Evolutionary conservation across 1,284 basidiomycete genomes (phyloP).

Genomic region (Ustilago sp.): DNA sequence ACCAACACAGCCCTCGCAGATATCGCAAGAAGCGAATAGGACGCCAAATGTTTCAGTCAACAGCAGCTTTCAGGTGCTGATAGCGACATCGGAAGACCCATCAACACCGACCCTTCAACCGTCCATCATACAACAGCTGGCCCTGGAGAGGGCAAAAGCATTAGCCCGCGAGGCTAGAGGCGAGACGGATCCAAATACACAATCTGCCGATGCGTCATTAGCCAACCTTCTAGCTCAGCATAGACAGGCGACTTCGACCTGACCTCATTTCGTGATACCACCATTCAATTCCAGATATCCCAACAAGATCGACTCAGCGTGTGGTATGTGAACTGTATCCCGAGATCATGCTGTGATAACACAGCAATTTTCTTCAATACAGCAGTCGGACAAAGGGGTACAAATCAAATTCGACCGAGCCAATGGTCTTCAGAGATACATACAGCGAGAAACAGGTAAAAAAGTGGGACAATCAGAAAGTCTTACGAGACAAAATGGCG

Average conservation of each 20-base stretch:
- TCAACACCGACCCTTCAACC: conserved; percentile 9
- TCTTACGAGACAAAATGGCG: neutral
- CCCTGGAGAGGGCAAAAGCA: conserved; percentile 40
- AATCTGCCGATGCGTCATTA: conserved; percentile 25
- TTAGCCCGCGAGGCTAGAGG: conserved; percentile 38
- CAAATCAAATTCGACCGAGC: neutral
- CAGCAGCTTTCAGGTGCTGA: neutral
- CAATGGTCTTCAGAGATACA: neutral
- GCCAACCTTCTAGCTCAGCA: conserved; percentile 36
- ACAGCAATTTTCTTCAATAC: neutral
- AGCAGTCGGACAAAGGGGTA: neutral
- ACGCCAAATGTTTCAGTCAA: neutral
- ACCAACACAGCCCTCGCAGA: conserved; percentile 3
- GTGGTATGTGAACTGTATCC: no score
- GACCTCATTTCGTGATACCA: conserved; percentile 4
- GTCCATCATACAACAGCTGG: conserved; percentile 48
- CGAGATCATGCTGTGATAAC: neutral
- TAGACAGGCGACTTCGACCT: conserved; percentile 22
- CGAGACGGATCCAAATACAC: conserved; percentile 9
- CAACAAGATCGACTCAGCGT: conserved; percentile 6
- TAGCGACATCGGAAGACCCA: neutral
- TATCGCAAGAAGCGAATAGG: neutral
- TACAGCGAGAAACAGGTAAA: neutral
- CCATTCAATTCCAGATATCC: neutral
- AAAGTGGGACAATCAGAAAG: neutral